Evolutionary conservation across 148 eudicot genomes (phyloP), one percentile per base, ranked within the genome.

Genomic region (Fagopyrum esculentum): DNA sequence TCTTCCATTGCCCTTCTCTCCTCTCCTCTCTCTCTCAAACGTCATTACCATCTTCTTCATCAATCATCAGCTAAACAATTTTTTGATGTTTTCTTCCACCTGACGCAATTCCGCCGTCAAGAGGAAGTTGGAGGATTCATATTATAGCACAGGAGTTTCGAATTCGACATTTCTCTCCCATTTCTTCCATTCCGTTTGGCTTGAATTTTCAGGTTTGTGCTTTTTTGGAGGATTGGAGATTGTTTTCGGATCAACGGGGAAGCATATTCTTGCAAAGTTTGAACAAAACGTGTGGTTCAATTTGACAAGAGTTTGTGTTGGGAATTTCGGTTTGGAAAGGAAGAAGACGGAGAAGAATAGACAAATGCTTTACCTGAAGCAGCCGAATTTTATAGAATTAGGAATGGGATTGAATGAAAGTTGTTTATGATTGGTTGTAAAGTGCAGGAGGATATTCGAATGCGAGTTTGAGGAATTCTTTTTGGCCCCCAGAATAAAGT

Each of bases 401-500:
- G 77, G 57, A 74, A 12, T 40, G 63, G 11, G 12, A 30, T 6
- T 8, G 80, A 76, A 74, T 77, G 61, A 10, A 13, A 40, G 76
- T 6, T n/a, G 47, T 44, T 52, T 40, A 64, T 40, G 16, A 48
- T 79, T 78, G 63, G 50, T 35, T 79, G 72, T 72, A 4, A 75
- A 71, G 60, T 77, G 69, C 63, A 60, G 10, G 69, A 51, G 43
- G 63, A 57, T 78, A 79, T 91, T n/a, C 30, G 90, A 80, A 83
- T 87, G 89, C 82, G 55, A 54, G 82, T 63, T 48, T 87, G 89
- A 82, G 80, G 74, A 77, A 59, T 16, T 72, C 1, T 83, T 51
- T 93, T 90, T 89, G 80, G 78, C 90, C 92, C 85, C 45, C n/a
- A 6, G 52, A 16, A 82, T 35, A 80, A 89, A 90, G 89, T 91